Base-by-base conservation (phyloP, 305 asterid species). In the Fraxinus dipetala region DNA sequence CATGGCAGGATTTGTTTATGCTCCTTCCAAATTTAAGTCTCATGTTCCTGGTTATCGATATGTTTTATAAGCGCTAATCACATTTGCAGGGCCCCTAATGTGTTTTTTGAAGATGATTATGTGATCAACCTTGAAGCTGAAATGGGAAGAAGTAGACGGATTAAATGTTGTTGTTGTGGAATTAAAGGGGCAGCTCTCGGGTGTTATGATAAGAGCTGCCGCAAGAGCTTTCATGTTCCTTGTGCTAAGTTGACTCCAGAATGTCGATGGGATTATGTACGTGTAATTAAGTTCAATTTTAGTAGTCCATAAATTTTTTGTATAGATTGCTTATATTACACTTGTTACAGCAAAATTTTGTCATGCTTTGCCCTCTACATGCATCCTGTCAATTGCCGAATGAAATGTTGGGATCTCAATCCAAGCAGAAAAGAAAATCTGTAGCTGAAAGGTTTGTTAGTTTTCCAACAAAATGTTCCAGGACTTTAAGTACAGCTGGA, bases 111-210 rank as follows among this genome's bases (percentile, higher is more conserved):
- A 82, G 95, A 85, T 34, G 94, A 91, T 85, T 61, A 82, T 45
- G 89, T 80, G 84, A 81, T 92, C 88, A 96, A 96, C 90, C 97
- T 96, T 63, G 98, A 93, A 80, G 65, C 90, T 80, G 98, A 96
- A 84, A 74, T 96, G 85, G 84, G 89, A 24, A 94, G 99, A 90
- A 96, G 99, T 84, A 86, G 92, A 73, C 88, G 92, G 84, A 90
- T 94, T 70, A 91, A 79, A 76, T 96, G 99, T 87, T 86, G 88
- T 79, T 90, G 93, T 86, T 96, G 99, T 88, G 97, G 98, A 75
- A 82, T 84, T 86, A 94, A 90, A 83, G 99, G 99, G 45, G 99
- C 98, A 76, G 95, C 98, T 80, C 98, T 96, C 26, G 99, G 99
- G 18, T 96, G 99, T 86, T 96, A 91, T 35, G 95, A 90, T 38